phyloP scores from a whole-genome alignment of 805 yeast genomes.

The Teunomyces gatunensis region DNA sequence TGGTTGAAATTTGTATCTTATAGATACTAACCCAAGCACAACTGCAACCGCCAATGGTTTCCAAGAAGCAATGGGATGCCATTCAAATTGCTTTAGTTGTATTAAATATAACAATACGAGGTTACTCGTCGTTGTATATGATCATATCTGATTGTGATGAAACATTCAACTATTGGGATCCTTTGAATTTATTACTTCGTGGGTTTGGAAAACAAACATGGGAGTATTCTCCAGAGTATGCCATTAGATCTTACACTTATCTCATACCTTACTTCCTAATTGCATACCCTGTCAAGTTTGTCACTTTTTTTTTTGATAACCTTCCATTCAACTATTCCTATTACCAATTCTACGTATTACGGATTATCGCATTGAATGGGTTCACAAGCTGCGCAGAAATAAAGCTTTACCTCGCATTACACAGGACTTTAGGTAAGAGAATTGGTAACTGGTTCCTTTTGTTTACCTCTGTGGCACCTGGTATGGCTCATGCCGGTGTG shows the following conservation, averaged over 20 bases:
- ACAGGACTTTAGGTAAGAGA: constrained; percentile 27
- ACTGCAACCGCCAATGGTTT: neutral
- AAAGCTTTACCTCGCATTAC: constrained; percentile 44
- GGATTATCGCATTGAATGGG: constrained; percentile 41
- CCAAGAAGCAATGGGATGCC: neutral
- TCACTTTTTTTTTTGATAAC: constrained; percentile 5
- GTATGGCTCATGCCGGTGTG: constrained; percentile 85
- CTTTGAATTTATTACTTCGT: constrained; percentile 71
- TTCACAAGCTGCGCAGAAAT: constrained; percentile 51
- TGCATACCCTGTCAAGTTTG: constrained; percentile 19
- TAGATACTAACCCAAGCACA: neutral
- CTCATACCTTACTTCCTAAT: constrained; percentile 48
- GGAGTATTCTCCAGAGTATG: constrained; percentile 91
- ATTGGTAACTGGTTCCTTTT: constrained; percentile 61
- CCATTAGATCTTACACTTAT: constrained; percentile 84
- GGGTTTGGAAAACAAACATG: constrained; percentile 92
- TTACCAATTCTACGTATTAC: constrained; percentile 50
- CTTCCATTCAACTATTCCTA: constrained; percentile 17
- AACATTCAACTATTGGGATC: constrained; percentile 92
- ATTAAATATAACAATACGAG: constrained; percentile 18
- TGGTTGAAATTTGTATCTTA: neutral
- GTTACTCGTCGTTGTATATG: constrained; percentile 49
- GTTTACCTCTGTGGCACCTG: constrained; percentile 66
- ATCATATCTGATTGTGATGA: constrained; percentile 93
- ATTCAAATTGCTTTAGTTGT: constrained; percentile 6